Evolutionary conservation across 768 basidiomycete species (phyloP).

Genomic region (Russula brevipes): DNA sequence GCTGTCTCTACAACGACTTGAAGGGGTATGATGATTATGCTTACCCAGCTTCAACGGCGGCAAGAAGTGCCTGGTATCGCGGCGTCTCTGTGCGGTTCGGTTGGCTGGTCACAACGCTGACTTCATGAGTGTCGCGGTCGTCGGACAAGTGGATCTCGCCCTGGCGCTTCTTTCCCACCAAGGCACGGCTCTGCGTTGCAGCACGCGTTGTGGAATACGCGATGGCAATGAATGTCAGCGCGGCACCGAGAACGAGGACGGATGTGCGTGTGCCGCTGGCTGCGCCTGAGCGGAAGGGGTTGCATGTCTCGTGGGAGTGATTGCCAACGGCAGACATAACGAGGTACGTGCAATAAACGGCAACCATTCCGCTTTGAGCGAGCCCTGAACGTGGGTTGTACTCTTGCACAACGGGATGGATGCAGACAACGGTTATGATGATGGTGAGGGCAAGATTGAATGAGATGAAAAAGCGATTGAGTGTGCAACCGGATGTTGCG

Average conservation of each 20-base stretch:
- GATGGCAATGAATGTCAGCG: conserved; percentile 97
- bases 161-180: conserved; percentile 69
- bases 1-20: not conserved
- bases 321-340: conserved; percentile 91
- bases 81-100: conserved; percentile 82
- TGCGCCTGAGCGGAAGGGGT: conserved; percentile 65
- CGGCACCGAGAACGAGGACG: conserved; percentile 81
- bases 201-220: conserved; percentile 96
- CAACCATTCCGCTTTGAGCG: conserved; percentile 95
- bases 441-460: conserved; percentile 83
- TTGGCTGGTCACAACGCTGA: conserved; percentile 75
- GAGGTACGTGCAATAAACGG: conserved; percentile 94
- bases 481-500: conserved; percentile 74
- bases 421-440: conserved; percentile 72
- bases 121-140: conserved; percentile 55
- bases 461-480: conserved; percentile 97
- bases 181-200: conserved; percentile 88
- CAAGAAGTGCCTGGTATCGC: conserved; percentile 87
- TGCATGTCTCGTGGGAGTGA: conserved; percentile 81
- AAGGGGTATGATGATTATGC: conserved; percentile 25
- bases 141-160: conserved; percentile 59
- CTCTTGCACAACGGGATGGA: conserved; percentile 86
- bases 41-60: conserved; percentile 94
- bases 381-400: conserved; percentile 91
- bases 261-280: conserved; percentile 69